Evolutionary conservation across 371 early-diverging fungal species (phyloP), one percentile per base, ranked within the genome.

Genomic region (Mortierella sp.): DNA sequence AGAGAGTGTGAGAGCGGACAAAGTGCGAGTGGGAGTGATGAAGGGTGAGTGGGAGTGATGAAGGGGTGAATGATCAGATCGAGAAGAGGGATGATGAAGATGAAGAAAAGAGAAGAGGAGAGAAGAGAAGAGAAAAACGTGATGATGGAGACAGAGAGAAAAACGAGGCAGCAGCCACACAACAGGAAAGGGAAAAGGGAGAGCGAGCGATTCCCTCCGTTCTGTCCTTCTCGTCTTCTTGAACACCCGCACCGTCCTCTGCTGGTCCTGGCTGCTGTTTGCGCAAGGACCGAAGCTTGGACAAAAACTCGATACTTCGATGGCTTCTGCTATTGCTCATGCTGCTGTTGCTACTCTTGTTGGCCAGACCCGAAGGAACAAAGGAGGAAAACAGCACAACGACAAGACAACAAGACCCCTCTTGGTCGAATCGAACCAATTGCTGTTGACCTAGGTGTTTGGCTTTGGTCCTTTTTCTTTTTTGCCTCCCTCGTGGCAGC

Each of bases 361-460:
- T 54, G 54, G n/a, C n/a, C n/a, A n/a, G n/a, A n/a, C n/a, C n/a
- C n/a, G n/a, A n/a, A n/a, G n/a, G n/a, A n/a, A n/a, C n/a, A n/a
- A 28, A 16, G 1, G 13, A 46, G 11, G 1, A 13, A 5, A 46
- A 11, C 13, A 46, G 13, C 48, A 46, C 48, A 46, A 46, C 48
- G 9, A 46, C 48, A 46, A n/a, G n/a, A 46, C 48, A 46, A 46
- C 43, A 46, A 46, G n/a, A 46, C 5, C 31, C 59, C 4, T 19
- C 16, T 14, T 59, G 59, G 26, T 28, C 57, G 10, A 59, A 59
- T 59, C 59, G 59, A 59, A 59, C 59, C 59, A 59, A 59, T 59
- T 59, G 59, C 13, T 31, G 14, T 57, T 31, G 59, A 16, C 28
- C 57, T 54, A 40, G 54, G n/a, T 55, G 57, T 26, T 24, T 26